Evolutionary conservation across 2,329 filamentous ascomycete species (phyloP), one percentile per base, ranked within the genome.

Genomic region (Rhinocladiella similis): DNA sequence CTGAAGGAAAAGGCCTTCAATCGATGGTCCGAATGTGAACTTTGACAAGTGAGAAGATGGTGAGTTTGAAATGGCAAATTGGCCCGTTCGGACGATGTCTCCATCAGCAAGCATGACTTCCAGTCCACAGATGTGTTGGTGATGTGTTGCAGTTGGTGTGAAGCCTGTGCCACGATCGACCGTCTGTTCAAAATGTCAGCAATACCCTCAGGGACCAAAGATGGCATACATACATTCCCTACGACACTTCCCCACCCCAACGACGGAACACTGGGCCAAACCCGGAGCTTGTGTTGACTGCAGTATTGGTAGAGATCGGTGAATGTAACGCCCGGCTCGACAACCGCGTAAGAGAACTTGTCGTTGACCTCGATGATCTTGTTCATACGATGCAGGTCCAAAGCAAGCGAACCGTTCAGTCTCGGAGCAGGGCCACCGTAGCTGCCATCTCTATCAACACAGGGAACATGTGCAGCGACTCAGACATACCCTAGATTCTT

Each of bases 341-440:
- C 68, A 3, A 70, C 65, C 33, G 67, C 69, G 7, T 67, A 69
- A 13, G 65, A 66, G 46, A 67, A 67, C 16, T 70, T 63, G 9
- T 66, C 66, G 35, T 72, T 69, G 59, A 72, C 67, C 13, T 70
- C 65, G 12, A 72, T 55, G 35, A 72, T 68, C 41, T 61, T 62
- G 50, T 69, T 69, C 69, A 71, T 71, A 20, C 68, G 53, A 12
- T 67, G 68, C 1, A 80, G 66, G 57, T 80, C 75, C 16, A 81
- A 60, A 0, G 75, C 76, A 5, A 80, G 69, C 20, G 71, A 75
- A 0, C 77, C 78, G 1, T 65, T 62, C 1, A 79, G 70, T 5
- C 76, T 66, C 0, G 77, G 78, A 0, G 77, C 77, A 1, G 79
- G 74, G 3, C 79, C 78, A 12, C 79, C 79, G 54, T 81, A 81